phyloP scores from a whole-genome alignment of 257 asterid species.

The Mitragyna speciosa region DNA sequence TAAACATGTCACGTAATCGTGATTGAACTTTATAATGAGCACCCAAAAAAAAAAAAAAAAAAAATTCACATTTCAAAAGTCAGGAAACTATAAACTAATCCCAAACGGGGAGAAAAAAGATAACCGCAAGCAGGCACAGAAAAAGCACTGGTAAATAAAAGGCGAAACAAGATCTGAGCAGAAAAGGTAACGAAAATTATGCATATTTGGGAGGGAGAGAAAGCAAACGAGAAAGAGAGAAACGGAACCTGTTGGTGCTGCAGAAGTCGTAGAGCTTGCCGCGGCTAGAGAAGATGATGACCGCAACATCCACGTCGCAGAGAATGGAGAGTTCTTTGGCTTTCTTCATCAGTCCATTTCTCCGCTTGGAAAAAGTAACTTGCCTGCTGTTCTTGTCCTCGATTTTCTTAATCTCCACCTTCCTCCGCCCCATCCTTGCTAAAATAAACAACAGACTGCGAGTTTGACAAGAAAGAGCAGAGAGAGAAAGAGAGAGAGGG shows the following conservation, averaged over 20 bases:
- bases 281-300: slow-evolving; percentile 48
- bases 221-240: background rate
- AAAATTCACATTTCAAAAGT: no score
- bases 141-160: background rate
- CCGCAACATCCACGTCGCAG: slow-evolving; percentile 57
- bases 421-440: slow-evolving; percentile 41
- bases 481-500: no score
- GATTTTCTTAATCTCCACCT: slow-evolving; percentile 52
- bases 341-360: slow-evolving; percentile 50
- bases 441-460: background rate
- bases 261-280: slow-evolving; percentile 49
- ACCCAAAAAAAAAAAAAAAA: no score
- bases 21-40: no score
- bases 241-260: slow-evolving; percentile 50
- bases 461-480: no score
- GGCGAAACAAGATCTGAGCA: background rate
- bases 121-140: no score
- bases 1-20: no score
- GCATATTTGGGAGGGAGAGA: background rate
- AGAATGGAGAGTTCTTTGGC: slow-evolving; percentile 48
- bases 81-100: no score
- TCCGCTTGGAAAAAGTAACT: slow-evolving; percentile 47
- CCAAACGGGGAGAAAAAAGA: no score
- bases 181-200: no score
- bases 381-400: slow-evolving; percentile 43